Evolutionary conservation across 768 basidiomycete genomes (phyloP).

Genomic region (Mycena kentingensis): DNA sequence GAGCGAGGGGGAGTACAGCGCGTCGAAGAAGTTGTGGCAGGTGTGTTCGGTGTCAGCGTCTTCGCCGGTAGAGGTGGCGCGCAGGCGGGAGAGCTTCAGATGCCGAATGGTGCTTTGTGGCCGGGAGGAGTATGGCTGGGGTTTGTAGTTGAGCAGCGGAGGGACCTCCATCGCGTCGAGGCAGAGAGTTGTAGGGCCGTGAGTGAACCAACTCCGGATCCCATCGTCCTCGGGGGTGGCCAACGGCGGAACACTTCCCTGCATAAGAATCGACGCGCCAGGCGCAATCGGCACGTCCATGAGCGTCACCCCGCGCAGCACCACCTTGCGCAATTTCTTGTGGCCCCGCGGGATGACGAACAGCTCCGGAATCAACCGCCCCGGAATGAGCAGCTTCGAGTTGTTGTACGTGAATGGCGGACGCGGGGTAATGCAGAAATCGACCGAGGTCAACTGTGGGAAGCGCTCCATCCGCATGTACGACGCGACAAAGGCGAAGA

Average conservation of each 20-base stretch:
- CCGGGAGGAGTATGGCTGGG: no score
- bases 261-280: neutral
- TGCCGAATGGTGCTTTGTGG: neutral
- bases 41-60: neutral
- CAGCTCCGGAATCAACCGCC: neutral
- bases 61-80: neutral
- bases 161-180: neutral
- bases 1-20: neutral
- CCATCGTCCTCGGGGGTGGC: neutral
- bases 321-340: neutral
- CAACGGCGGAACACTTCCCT: neutral
- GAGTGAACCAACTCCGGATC: neutral
- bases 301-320: neutral
- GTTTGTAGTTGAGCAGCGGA: neutral
- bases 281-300: neutral
- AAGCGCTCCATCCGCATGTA: neutral
- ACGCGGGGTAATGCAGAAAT: neutral
- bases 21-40: slow-evolving; percentile 1
- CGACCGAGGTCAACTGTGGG: neutral
- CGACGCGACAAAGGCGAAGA: neutral
- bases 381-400: neutral
- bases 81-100: neutral
- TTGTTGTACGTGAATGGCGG: no score
- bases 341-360: neutral
- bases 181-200: neutral